A percentile compares a stretch with the other conserved stretches of the same genome.
Conservation (phyloP, 331 rosid species). For the Rosa hybrid region DNA sequence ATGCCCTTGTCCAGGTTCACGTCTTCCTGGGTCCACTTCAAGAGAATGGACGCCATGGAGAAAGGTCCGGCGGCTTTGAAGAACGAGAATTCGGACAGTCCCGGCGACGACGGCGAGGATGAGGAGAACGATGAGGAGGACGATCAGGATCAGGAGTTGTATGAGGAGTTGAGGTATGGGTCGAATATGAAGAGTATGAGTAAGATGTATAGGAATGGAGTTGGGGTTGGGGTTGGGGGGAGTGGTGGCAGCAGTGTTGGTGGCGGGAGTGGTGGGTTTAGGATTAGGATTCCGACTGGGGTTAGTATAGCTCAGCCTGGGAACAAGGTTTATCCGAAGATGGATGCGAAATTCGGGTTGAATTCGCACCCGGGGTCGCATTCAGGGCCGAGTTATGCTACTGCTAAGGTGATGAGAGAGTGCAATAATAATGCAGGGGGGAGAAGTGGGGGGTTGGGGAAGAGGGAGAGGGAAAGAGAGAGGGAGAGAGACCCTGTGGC, state of each 20-base stretch:
- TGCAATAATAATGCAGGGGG: constrained; percentile 19
- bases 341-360: constrained; percentile 44
- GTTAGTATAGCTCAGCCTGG: constrained; percentile 70
- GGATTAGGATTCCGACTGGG: constrained; percentile 80
- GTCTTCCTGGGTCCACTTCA: constrained; percentile 88
- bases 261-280: constrained; percentile 43
- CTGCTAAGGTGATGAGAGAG: constrained; percentile 50
- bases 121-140: constrained; percentile 42
- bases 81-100: constrained; percentile 49
- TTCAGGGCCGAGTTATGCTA: constrained; percentile 40
- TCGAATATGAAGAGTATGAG: constrained; percentile 54
- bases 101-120: constrained; percentile 36
- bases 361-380: constrained; percentile 33
- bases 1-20: constrained; percentile 61
- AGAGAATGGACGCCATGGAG: constrained; percentile 90
- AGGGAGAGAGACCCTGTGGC: constrained; percentile 63
- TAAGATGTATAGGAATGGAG: constrained; percentile 62
- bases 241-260: constrained; percentile 21
- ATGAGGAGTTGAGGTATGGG: constrained; percentile 60
- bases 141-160: constrained; percentile 60
- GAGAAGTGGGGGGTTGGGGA: constrained; percentile 39
- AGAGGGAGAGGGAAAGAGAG: constrained; percentile 42
- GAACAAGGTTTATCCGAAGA: constrained; percentile 43
- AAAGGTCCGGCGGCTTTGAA: constrained; percentile 62
- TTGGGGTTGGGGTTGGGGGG: constrained; percentile 17